A percentile compares a stretch with the other conserved stretches of the same genome.
These are phyloP conservation scores for Blastobotrys malaysiensis DNA, from an alignment of 1,139 yeast species.

Conservation along the genomic window DNA sequence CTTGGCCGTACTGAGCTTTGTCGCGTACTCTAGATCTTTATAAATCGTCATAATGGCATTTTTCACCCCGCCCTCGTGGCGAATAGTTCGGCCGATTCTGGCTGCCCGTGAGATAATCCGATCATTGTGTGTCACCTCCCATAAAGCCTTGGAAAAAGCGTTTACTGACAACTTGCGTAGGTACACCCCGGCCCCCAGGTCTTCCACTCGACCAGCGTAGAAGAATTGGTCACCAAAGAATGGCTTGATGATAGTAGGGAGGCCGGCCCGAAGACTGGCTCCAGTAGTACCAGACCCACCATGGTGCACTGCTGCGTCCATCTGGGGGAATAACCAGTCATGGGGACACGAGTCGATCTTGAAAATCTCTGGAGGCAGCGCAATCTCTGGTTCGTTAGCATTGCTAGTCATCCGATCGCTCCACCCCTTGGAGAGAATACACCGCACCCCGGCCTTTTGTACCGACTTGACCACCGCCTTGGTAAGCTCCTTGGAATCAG, in stretches of 20 bases:
- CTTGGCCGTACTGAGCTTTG: conserved; percentile 19
- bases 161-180: conserved; percentile 62
- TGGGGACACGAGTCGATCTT: conserved; percentile 77
- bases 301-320: conserved; percentile 95
- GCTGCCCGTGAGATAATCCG: conserved; percentile 64
- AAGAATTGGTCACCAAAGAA: conserved; percentile 96
- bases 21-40: conserved; percentile 72
- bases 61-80: conserved; percentile 70
- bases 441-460: conserved; percentile 68
- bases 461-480: conserved; percentile 76
- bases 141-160: conserved; percentile 60
- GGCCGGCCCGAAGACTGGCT: conserved; percentile 77
- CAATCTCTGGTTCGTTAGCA: conserved; percentile 44
- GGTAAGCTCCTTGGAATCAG: conserved; percentile 73
- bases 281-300: conserved; percentile 99
- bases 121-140: conserved; percentile 59
- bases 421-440: conserved; percentile 93
- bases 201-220: conserved; percentile 81
- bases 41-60: conserved; percentile 74
- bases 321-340: conserved; percentile 85
- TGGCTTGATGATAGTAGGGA: conserved; percentile 88
- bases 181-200: conserved; percentile 79
- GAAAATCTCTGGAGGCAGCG: conserved; percentile 63
- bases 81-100: conserved; percentile 54
- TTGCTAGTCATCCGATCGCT: conserved; percentile 56